Evolutionary conservation across 2,329 filamentous ascomycete genomes (phyloP), one percentile per base, ranked within the genome.

Genomic region (Neonectria faginata): DNA sequence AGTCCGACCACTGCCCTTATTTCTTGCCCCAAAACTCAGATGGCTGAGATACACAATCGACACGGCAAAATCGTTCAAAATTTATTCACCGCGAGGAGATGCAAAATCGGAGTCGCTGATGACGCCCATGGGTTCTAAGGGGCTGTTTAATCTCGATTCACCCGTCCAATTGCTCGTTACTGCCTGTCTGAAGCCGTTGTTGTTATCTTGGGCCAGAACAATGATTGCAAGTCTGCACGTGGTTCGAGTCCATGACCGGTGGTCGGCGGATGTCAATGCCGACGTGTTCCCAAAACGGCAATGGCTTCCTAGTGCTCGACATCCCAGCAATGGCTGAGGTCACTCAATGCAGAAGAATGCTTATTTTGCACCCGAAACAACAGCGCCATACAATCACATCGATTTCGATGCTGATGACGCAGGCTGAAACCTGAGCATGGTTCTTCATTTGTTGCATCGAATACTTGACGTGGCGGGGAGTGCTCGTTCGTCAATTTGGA

Each of bases 1-100:
- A 80, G 78, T 71, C 73, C 63, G 60, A 60, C 57, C 73, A 66
- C 67, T 79, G 78, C 78, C 78, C 77, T 80, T 78, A 79, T 78
- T 78, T 77, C 76, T 71, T 79, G 78, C 78, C 78, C 78, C 78
- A 75, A 74, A 76, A 74, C 71, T 76, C 72, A 73, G 75, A 70
- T 71, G 70, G 67, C 62, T 63, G 68, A 71, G 79, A 81, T 81
- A 80, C 79, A 81, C 79, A 81, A 79, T 54, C 62, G 66, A 68
- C 76, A 78, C 73, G 72, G 66, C 58, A 52, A 59, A 55, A 52
- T 44, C 50, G 60, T 33, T 25, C 53, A 64, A 73, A 75, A 73
- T 71, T 65, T 60, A 67, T 59, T 69, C 54, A 56, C 56, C 41
- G 47, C 52, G 39, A 57, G 36, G 69, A 71, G 64, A 71, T 66